Base-by-base conservation (phyloP, 2,329 filamentous ascomycete genomes). In the Aquanectria penicillioides region DNA sequence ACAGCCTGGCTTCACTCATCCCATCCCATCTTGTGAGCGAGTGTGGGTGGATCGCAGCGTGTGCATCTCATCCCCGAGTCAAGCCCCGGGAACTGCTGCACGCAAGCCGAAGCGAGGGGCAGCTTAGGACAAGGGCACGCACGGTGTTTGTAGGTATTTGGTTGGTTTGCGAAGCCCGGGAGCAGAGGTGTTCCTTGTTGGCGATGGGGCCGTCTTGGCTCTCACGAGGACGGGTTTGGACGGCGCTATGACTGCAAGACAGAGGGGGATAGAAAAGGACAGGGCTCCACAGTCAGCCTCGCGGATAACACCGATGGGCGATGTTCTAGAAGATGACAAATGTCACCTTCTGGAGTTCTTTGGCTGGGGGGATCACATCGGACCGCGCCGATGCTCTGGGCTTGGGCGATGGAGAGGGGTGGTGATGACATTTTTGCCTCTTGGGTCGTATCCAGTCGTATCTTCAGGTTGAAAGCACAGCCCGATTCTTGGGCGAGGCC, bases 281-380 rank as follows among this genome's bases (percentile, higher is more conserved):
- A n/a, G 12, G 11, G 49, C 34, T 41, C 51, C 53, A 57, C 44
- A 51, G 36, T 48, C 37, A 56, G 50, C 57, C 57, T 50, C 51
- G 57, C 57, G 57, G 48, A 40, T 12, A 28, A 48, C 33, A 41
- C 41, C 57, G 46, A 54, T 7, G n/a, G 34, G 44, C 29, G 31
- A 62, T 33, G 37, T 69, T 69, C 66, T 66, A 69, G 67, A 69
- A 43, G 55, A 58, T 63, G 63, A 68, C 64, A 64, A 64, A 67
- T 64, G 61, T 13, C 15, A 13, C 26, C 23, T 37, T 6, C 25
- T 29, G 25, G 40, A n/a, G n/a, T n/a, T 44, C 28, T 22, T 31
- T 40, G 17, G 29, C 26, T 50, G 29, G 25, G n/a, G n/a, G n/a
- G n/a, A n/a, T n/a, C n/a, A n/a, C n/a, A n/a, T 41, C 54, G 46